Evolutionary conservation across 345 rosid species (phyloP), one percentile per base, ranked within the genome.

Genomic region (Aurinia saxatilis): DNA sequence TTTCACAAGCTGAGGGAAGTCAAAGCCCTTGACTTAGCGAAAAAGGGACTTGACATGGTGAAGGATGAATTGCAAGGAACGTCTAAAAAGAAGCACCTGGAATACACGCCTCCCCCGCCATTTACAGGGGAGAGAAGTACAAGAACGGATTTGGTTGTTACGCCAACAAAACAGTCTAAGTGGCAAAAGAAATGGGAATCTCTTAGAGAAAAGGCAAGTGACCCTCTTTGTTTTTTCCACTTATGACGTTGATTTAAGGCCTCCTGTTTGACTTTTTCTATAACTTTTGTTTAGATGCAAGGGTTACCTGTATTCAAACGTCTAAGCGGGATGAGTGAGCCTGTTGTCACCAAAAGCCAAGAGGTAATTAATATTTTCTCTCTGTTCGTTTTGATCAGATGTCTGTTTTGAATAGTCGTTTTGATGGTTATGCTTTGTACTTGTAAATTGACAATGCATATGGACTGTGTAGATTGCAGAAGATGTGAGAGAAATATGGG

Each of bases 401-500:
- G 17, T 15, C 7, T 50, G 15, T 33, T 37, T 63, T 63, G 46
- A 55, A 11, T 56, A 40, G 9, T 38, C 33, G 33, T 23, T 19
- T 47, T 31, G 25, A 13, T 31, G 46, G 49, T 40, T 25, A 15
- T 53, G 29, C 23, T 50, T 44, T 60, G 40, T 18, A 37, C 19
- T 16, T 53, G 31, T 57, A 41, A 50, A 41, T 60, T 50, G 66
- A 54, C 46, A 49, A 47, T 78, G 69, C 65, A 30, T 33, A 63
- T 60, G 70, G 56, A 54, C 60, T 62, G 47, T 27, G 48, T 81
- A 90, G 99, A 77, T 95, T 70, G 96, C 95, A 21, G 99, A 90
- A 70, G 99, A 90, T 64, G 19, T 86, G 77, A 84, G 77, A 46
- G 99, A 95, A 77, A 84, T 79, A 81, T 90, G 97, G 99, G 99